Conservation (phyloP, 106 monocot species). For the Chionographis japonica region DNA sequence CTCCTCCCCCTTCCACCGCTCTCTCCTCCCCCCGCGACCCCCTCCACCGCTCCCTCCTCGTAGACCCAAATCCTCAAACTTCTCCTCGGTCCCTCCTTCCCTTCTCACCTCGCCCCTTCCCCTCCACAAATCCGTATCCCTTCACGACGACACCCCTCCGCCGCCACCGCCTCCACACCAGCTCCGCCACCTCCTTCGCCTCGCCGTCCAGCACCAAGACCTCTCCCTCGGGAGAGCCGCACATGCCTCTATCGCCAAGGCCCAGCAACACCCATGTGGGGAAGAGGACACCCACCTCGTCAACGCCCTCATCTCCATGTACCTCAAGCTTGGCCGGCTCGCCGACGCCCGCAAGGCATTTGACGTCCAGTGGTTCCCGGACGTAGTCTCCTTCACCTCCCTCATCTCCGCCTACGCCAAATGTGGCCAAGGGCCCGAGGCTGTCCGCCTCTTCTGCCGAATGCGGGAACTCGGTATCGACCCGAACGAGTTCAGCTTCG, state of each 20-base stretch:
- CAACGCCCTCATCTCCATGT: constrained; percentile 56
- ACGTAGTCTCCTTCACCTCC: constrained; percentile 54
- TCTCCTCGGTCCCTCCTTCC: neutral
- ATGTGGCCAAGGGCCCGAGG: constrained; percentile 13
- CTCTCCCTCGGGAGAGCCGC: constrained; percentile 35
- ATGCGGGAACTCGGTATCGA: constrained; percentile 39
- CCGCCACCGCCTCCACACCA: neutral
- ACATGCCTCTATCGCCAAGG: constrained; percentile 46
- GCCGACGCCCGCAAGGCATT: constrained; percentile 51
- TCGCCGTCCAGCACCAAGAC: constrained; percentile 36
- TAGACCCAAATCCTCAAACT: neutral
- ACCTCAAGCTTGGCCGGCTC: constrained; percentile 39
- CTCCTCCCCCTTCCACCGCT: neutral
- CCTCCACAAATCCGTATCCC: neutral
- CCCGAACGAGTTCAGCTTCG: constrained; percentile 55
- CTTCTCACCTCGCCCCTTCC: neutral
- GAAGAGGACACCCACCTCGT: constrained; percentile 12
- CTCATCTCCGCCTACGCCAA: constrained; percentile 67
- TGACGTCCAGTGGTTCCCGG: constrained; percentile 39
- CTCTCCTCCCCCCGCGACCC: neutral
- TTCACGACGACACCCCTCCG: neutral
- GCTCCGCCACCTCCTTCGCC: constrained; percentile 33
- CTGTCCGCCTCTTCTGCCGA: constrained; percentile 31
- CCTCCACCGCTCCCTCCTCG: neutral
- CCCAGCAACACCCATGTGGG: neutral